Conservation (phyloP, 2,329 filamentous ascomycete species). For the Fusarium newnesense region DNA sequence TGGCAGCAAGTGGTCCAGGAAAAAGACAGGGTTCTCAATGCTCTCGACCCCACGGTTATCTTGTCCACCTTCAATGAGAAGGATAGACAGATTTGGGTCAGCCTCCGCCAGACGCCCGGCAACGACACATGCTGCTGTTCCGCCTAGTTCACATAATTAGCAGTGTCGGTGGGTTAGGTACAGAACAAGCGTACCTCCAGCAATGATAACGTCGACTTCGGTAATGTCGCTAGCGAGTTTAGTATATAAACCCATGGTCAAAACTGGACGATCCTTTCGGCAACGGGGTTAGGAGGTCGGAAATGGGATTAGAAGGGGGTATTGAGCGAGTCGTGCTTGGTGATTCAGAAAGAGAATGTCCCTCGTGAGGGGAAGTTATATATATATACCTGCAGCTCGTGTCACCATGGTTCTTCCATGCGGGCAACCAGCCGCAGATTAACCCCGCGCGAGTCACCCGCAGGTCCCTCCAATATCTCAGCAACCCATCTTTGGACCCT, state of each 20-base stretch:
- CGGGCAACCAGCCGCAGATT: not conserved
- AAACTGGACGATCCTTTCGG: not conserved
- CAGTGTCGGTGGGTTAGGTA: not conserved
- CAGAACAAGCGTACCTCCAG: slow-evolving; percentile 21
- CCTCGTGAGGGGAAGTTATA: slow-evolving; percentile 12
- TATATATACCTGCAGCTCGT: slow-evolving; percentile 5
- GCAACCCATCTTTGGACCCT: not conserved
- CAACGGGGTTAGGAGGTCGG: not conserved
- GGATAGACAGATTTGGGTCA: slow-evolving; percentile 43
- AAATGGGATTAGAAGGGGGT: not conserved
- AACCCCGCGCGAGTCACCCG: not conserved
- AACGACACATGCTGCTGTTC: slow-evolving; percentile 47
- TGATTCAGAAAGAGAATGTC: not conserved
- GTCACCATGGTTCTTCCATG: not conserved
- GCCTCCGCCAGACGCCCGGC: slow-evolving; percentile 46
- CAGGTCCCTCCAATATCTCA: not conserved
- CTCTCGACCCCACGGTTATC: slow-evolving; percentile 44
- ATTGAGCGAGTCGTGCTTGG: not conserved
- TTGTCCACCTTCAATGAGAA: slow-evolving; percentile 47
- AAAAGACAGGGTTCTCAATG: slow-evolving; percentile 45
- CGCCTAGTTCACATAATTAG: slow-evolving; percentile 38
- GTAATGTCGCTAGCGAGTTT: slow-evolving; percentile 34
- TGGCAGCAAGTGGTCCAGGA: slow-evolving; percentile 39
- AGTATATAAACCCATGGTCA: slow-evolving; percentile 32
- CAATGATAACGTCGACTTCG: slow-evolving; percentile 37